Evolutionary conservation across 768 basidiomycete genomes (phyloP).

Genomic region (Amanita inopinata): DNA sequence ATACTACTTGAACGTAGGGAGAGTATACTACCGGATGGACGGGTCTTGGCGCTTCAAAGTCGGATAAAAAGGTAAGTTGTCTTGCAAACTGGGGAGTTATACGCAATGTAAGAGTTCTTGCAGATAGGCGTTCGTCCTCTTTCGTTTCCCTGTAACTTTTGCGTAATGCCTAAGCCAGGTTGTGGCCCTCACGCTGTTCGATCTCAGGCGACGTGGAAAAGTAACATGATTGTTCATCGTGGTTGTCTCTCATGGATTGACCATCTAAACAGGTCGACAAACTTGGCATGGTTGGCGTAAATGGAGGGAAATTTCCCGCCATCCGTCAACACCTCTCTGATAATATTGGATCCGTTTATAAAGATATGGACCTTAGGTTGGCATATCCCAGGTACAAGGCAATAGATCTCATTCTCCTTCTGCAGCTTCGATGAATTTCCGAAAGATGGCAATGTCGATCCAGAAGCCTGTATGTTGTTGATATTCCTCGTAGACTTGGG

Average conservation of each 20-base stretch:
- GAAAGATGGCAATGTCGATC: constrained; percentile 53
- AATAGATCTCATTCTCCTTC: not conserved
- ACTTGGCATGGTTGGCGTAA: constrained; percentile 84
- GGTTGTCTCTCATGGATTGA: not conserved
- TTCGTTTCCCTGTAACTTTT: constrained; percentile 10
- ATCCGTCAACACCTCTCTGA: constrained; percentile 73
- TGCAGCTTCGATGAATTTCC: constrained; percentile 74
- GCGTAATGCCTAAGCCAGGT: constrained; percentile 43
- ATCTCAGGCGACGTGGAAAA: constrained; percentile 79
- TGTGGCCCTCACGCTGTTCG: constrained; percentile 83
- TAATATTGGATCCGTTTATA: constrained; percentile 80
- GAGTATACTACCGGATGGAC: constrained; percentile 97
- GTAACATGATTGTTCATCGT: constrained; percentile 20
- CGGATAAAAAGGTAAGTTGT: constrained; percentile 77
- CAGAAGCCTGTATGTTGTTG: constrained; percentile 66
- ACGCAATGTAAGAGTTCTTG: not conserved
- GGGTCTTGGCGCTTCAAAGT: constrained; percentile 82
- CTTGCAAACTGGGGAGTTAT: not conserved
- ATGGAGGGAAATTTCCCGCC: constrained; percentile 79
- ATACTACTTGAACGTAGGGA: constrained; percentile 38
- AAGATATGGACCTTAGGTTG: constrained; percentile 77
- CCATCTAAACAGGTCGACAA: constrained; percentile 45
- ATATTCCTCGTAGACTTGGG: constrained; percentile 1
- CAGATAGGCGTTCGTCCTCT: not conserved
- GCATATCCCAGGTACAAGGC: constrained; percentile 16